A percentile compares a stretch with the other conserved stretches of the same genome.
Evolutionary conservation across 1,139 yeast species (phyloP).

Genomic region (Eremothecium coryli): DNA sequence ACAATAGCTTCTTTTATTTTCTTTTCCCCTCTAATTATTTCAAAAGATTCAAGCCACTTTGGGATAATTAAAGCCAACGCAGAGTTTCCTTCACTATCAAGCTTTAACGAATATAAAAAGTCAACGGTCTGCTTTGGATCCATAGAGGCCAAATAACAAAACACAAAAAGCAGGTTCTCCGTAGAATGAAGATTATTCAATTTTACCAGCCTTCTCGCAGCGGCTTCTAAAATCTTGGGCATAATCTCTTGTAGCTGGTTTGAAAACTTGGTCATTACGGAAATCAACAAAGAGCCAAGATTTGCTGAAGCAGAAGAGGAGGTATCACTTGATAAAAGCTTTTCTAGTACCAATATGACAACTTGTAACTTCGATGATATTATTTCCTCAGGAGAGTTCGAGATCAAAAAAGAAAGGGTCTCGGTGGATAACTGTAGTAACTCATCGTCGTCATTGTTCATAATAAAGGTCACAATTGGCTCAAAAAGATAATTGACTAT

Average conservation of each 20-base stretch:
- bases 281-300: slow-evolving; percentile 59
- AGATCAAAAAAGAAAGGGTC: slow-evolving; percentile 54
- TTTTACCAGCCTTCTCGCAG: slow-evolving; percentile 52
- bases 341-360: slow-evolving; percentile 54
- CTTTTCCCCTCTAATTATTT: slow-evolving; percentile 69
- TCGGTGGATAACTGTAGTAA: slow-evolving; percentile 72
- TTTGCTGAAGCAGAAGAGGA: slow-evolving; percentile 75
- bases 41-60: slow-evolving; percentile 79
- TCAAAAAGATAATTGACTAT: slow-evolving; percentile 43
- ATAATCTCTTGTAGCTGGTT: slow-evolving; percentile 40
- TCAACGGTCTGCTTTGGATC: slow-evolving; percentile 55
- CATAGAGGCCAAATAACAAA: slow-evolving; percentile 58
- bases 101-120: slow-evolving; percentile 42
- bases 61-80: slow-evolving; percentile 48
- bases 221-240: slow-evolving; percentile 56
- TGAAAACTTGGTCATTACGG: slow-evolving; percentile 54
- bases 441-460: slow-evolving; percentile 63
- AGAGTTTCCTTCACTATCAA: slow-evolving; percentile 24
- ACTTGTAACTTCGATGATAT: slow-evolving; percentile 41
- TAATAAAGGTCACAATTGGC: slow-evolving; percentile 43
- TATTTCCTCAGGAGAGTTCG: slow-evolving; percentile 39
- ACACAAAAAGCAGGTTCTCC: slow-evolving; percentile 67
- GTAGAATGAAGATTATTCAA: slow-evolving; percentile 65
- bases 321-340: slow-evolving; percentile 59
- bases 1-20: slow-evolving; percentile 60